Evolutionary conservation across 139 green algal genomes (phyloP), one percentile per base, ranked within the genome.

Genomic region (Chlorella sorokiniana): DNA sequence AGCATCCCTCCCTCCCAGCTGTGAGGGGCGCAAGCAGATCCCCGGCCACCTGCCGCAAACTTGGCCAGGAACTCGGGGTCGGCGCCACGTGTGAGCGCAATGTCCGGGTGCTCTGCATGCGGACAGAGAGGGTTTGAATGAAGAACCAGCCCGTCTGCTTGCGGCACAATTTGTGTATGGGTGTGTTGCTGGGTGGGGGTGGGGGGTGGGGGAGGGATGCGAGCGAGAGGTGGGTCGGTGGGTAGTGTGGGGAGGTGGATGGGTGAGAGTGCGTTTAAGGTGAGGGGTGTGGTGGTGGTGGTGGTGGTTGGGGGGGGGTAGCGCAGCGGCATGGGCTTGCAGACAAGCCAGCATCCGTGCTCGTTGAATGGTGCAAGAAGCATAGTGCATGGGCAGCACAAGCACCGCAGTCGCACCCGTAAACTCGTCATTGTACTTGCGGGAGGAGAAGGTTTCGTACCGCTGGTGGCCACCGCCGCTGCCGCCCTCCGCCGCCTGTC

Each of bases 61-160:
- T 81, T 67, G 23, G 87, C 79, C 69, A 94, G 84, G 82, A 95
- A 96, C 20, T 81, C 78, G 10, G 40, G n/a, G 22, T 83, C 80
- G 1, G 91, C 83, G 10, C 77, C 93, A 84, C 88, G 91, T 16
- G 90, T 93, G 56, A 67, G 51, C 2, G 79, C 79, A 35, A 97
- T 87, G 78, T 96, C 94, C 3, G 94, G 92, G 79, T 97, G 93
- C 78, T 96, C 91, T 38, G 76, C 29, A 88, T 93, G 38, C 22
- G 29, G 52, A 40, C 18, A 52, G 38, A 42, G 35, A 38, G 2
- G 11, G 5, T 29, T 1, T 16, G 51, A 11, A 33, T 42, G 76
- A 37, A 35, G 81, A 69, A 20, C 4, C 31, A 20, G 4, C 3
- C 14, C n/a, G n/a, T n/a, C n/a, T n/a, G n/a, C n/a, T n/a, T n/a